These are phyloP conservation scores for Begonia peltatifolia DNA, from an alignment of 306 rosid species.

Conservation along the genomic window DNA sequence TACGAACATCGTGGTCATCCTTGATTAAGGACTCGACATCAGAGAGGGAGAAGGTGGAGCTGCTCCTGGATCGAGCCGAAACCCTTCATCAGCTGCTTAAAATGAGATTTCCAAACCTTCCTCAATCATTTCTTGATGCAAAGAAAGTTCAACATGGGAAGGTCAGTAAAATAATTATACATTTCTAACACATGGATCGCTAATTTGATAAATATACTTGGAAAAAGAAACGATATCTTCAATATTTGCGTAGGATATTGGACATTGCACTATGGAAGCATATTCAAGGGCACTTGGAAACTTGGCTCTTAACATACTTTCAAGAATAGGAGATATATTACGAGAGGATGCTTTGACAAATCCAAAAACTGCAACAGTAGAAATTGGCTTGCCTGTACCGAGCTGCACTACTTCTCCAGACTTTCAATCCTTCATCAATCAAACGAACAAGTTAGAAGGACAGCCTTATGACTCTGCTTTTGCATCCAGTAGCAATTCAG, in stretches of 20 bases:
- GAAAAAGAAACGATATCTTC: too few relatives aligned
- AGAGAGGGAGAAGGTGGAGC: constrained; percentile 46
- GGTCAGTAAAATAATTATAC: constrained; percentile 22
- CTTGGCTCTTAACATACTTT: constrained; percentile 61
- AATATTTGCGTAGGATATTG: constrained; percentile 50
- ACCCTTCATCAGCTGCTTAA: constrained; percentile 48
- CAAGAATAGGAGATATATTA: constrained; percentile 68
- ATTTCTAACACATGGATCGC: too few relatives aligned
- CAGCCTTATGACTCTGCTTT: constrained; percentile 18
- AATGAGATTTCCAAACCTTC: constrained; percentile 62
- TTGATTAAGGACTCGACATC: constrained; percentile 44
- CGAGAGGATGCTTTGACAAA: constrained; percentile 59
- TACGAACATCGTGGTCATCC: constrained; percentile 62
- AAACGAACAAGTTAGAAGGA: constrained; percentile 23
- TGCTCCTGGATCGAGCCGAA: constrained; percentile 47
- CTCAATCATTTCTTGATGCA: constrained; percentile 75
- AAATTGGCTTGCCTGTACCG: constrained; percentile 25
- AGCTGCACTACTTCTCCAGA: constrained; percentile 10
- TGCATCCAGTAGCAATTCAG: constrained; percentile 13
- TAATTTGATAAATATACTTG: too few relatives aligned
- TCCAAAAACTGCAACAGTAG: constrained; percentile 30
- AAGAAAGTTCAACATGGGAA: constrained; percentile 80
- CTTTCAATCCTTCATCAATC: constrained; percentile 21
- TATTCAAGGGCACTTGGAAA: constrained; percentile 87
- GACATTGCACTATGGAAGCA: constrained; percentile 68